Base-by-base conservation (phyloP, 1,284 basidiomycete genomes). In the Cryptococcus sp. region DNA sequence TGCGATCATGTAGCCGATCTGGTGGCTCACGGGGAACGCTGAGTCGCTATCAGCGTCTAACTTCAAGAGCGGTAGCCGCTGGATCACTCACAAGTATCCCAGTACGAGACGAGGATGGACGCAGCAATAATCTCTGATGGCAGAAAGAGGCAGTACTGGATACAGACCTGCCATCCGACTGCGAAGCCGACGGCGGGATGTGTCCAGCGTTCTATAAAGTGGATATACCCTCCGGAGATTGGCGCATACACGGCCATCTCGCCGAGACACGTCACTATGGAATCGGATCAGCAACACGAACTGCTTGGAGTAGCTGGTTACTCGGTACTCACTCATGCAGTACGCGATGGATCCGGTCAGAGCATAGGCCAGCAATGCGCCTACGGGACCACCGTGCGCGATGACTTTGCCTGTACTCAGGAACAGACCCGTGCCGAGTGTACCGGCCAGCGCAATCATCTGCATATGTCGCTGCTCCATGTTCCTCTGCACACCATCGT, bases 61-160 rank as follows among this genome's bases (percentile, higher is more conserved):
- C 15, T 46, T 31, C 16, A 7, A 50, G 19, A 44, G 10, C 20
- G 17, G 11, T 82, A 81, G 45, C 81, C 78, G 58, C 86, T 3
- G 35, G 5, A 15, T 16, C 17, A 57, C 59, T 56, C 50, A 56
- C 64, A 40, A 11, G 68, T 50, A 73, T 90, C 88, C 91, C 91
- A 93, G 79, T 87, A 92, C 1, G 84, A 83, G 60, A 91, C 80
- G 46, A 93, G 77, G 54, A 91, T 84, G 38, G 84, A 82, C 6
- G 88, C 87, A 1, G 90, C 89, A 1, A 86, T 86, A 56, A 93
- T 82, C 76, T 93, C 91, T 35, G 87, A 85, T 8, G 90, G 88
- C 15, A 85, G 81, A 16, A 85, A 83, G 56, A 88, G 84, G 41
- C 57, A 80, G 67, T 84, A 84, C 47, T 83, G 82, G 63, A 76